phyloP scores from a whole-genome alignment of 2,329 filamentous ascomycete species.

The Microcera coccophila region DNA sequence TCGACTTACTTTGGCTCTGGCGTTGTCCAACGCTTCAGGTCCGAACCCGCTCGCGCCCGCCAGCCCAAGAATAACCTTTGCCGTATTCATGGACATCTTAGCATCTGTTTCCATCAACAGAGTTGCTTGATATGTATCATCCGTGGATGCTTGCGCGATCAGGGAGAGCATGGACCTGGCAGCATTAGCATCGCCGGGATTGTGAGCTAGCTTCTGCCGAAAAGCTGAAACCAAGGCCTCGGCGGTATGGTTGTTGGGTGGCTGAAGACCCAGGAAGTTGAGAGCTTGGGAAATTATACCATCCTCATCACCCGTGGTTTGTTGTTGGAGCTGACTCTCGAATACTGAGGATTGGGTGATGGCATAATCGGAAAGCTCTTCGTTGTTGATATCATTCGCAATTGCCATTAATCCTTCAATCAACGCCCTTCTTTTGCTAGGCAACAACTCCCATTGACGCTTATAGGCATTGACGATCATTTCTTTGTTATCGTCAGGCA shows the following conservation, averaged over 20 bases:
- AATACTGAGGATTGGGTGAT: constrained; percentile 38
- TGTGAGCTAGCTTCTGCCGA: constrained; percentile 29
- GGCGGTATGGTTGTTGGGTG: constrained; percentile 34
- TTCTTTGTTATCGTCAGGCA: constrained; percentile 35
- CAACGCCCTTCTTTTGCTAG: constrained; percentile 27
- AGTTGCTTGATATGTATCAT: constrained; percentile 33
- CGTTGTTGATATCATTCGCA: constrained; percentile 34
- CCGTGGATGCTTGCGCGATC: constrained; percentile 32
- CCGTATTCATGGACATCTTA: constrained; percentile 36
- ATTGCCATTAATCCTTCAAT: constrained; percentile 33
- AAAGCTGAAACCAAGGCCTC: constrained; percentile 35
- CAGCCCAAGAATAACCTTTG: constrained; percentile 31
- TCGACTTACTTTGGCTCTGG: constrained; percentile 29
- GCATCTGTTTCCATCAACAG: constrained; percentile 33
- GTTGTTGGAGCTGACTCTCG: constrained; percentile 33
- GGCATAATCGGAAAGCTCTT: constrained; percentile 35
- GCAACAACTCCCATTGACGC: constrained; percentile 37
- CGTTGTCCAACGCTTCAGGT: constrained; percentile 21
- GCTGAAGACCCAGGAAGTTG: constrained; percentile 32
- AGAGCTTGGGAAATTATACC: constrained; percentile 32
- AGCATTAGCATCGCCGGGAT: constrained; percentile 30
- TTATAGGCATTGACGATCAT: constrained; percentile 38
- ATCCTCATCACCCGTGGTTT: constrained; percentile 28
- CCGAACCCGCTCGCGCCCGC: constrained; percentile 20
- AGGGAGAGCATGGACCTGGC: constrained; percentile 33